These are phyloP conservation scores for Cucurbita moschata DNA, from an alignment of 306 rosid genomes.

Conservation along the genomic window DNA sequence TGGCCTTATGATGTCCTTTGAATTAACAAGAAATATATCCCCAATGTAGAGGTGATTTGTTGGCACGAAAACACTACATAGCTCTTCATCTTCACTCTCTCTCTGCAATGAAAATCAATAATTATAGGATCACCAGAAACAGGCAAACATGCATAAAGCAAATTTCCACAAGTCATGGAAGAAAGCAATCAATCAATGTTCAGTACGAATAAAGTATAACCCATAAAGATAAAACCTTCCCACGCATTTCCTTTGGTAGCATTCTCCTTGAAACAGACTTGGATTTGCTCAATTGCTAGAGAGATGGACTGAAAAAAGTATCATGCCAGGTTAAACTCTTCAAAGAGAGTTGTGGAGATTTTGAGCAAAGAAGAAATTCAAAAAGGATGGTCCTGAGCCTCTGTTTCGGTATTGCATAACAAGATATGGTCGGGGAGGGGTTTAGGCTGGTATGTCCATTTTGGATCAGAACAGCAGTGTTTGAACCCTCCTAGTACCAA, in stretches of 20 bases:
- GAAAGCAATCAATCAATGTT: not conserved
- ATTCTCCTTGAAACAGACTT: not conserved
- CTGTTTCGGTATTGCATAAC: not conserved
- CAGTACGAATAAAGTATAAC: not conserved
- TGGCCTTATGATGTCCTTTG: constrained; percentile 72
- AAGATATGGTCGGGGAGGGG: not conserved
- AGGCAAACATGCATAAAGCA: not conserved
- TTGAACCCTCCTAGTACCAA: not conserved
- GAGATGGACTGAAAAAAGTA: not conserved
- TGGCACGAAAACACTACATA: constrained; percentile 85
- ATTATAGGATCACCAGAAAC: not conserved
- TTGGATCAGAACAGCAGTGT: not conserved
- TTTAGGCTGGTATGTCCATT: not conserved
- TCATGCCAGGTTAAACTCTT: not conserved
- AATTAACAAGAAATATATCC: constrained; percentile 60
- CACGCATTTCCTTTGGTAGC: not conserved
- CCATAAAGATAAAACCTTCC: not conserved
- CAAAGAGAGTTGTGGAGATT: not conserved
- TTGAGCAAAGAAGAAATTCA: not conserved
- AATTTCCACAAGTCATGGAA: not conserved
- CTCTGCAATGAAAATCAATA: constrained; percentile 26
- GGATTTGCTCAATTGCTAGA: not conserved
- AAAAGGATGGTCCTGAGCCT: not conserved
- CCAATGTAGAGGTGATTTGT: constrained; percentile 82
- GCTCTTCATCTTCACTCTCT: constrained; percentile 74